Percentiles rank a stretch among this genome's conserved stretches.
Conservation (phyloP, 2,329 filamentous ascomycete genomes). For the Dryadomyces sulphureus region DNA sequence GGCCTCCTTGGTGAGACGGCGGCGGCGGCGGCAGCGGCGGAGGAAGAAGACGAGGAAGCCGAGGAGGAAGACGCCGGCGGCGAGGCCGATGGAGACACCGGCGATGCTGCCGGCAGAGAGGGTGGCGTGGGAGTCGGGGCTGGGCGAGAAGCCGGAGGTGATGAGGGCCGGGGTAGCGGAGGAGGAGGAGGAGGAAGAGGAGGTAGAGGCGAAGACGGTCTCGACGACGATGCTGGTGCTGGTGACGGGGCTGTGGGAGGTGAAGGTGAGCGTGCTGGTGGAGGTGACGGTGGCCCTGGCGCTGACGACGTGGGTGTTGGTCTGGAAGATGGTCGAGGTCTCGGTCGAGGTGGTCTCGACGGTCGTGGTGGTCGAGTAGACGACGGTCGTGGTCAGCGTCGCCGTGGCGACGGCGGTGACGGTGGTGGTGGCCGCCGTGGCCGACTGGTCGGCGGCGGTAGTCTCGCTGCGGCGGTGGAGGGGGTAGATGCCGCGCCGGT, state of each 20-base stretch:
- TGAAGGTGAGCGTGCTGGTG: conserved; percentile 10
- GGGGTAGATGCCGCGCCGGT: not conserved
- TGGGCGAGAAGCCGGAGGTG: not conserved
- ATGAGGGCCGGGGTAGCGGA: not conserved
- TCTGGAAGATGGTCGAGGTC: conserved; percentile 4
- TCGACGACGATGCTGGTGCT: conserved; percentile 7
- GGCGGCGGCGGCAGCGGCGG: conserved; percentile 3
- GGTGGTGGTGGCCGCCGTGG: conserved; percentile 5
- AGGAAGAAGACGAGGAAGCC: conserved; percentile 1
- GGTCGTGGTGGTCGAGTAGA: conserved; percentile 1
- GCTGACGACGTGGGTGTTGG: conserved; percentile 8
- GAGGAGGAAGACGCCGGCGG: conserved; percentile 4
- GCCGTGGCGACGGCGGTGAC: conserved; percentile 4
- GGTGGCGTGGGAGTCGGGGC: not conserved
- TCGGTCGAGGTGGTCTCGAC: not conserved
- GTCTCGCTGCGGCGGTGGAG: not conserved
- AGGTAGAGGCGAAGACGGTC: not conserved
- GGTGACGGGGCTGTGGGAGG: conserved; percentile 8
- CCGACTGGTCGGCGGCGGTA: conserved; percentile 2
- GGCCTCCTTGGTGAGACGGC: too few species aligned
- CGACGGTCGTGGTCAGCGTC: conserved; percentile 1
- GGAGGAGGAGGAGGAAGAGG: not conserved
- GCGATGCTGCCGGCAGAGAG: conserved; percentile 10
- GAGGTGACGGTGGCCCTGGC: conserved; percentile 10
- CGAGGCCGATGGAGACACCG: conserved; percentile 11